Evolutionary conservation across 2,329 filamentous ascomycete genomes (phyloP).

Genomic region (Grosmannia huntii): DNA sequence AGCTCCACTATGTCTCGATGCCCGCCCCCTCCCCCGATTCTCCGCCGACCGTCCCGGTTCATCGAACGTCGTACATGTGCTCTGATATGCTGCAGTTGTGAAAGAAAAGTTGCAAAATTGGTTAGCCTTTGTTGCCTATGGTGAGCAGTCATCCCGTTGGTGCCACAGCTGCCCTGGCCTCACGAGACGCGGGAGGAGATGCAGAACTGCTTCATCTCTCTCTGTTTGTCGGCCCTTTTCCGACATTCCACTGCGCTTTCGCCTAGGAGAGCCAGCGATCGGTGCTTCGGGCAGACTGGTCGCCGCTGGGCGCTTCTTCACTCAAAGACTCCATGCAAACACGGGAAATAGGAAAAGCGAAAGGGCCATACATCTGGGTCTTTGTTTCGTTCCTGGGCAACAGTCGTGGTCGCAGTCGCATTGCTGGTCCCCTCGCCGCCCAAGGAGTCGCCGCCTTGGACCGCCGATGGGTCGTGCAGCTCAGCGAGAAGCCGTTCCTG

Average conservation of each 20-base stretch:
- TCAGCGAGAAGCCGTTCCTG: background rate
- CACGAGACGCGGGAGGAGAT: background rate
- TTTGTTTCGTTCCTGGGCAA: background rate
- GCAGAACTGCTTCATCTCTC: background rate
- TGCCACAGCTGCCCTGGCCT: background rate
- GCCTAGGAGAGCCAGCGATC: background rate
- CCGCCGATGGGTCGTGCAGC: background rate
- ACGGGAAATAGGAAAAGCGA: background rate
- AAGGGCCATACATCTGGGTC: conserved; percentile 8
- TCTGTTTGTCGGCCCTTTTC: background rate
- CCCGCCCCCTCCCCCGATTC: background rate
- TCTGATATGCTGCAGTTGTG: conserved; percentile 4
- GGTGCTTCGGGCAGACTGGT: background rate
- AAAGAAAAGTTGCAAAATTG: background rate
- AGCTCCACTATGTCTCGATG: conserved; percentile 4
- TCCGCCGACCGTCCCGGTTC: background rate
- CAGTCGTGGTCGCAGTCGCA: background rate
- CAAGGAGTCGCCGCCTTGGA: background rate
- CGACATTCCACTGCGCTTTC: background rate
- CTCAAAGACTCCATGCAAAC: background rate
- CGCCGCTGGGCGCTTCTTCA: background rate
- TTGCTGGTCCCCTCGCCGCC: background rate
- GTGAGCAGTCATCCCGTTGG: background rate
- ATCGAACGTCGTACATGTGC: conserved; percentile 1
- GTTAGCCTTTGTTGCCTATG: background rate